Base-by-base conservation (phyloP, 805 yeast species). In the Cyberlindnera petersonii region DNA sequence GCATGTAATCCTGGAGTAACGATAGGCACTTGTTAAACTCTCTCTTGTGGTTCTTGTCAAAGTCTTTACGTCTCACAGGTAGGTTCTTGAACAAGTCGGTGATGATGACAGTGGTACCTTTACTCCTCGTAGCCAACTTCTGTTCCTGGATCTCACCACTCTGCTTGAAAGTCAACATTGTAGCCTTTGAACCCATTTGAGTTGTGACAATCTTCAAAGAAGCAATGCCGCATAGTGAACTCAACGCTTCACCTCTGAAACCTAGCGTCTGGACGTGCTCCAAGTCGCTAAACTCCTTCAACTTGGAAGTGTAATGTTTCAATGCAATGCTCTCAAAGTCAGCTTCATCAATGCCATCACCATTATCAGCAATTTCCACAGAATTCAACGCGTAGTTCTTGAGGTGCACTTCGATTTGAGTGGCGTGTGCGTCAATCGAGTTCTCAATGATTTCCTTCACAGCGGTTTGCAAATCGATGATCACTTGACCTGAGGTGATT, bases 401-500 rank as follows among this genome's bases (percentile, higher is more conserved):
- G 51, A 91, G 77, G 2, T 65, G 64, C 13, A 91, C 64, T 34
- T 86, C 94, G 22, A 93, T 68, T 37, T 74, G 75, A 0, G 74
- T 68, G 9, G 93, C 74, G 17, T 70, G 60, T 0, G 97, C 93
- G 63, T 93, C 98, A 6, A 91, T 64, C 22, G 93, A 66, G 57
- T 91, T 91, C 53, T 91, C 98, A 3, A 93, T 69, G 2, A 89
- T 63, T 58, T 91, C 98, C 56, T 91, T 91, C 22, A 83, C 79
- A 0, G 86, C 83, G 0, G 91, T 77, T 0, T 76, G 68, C 30
- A 93, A 61, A 50, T 86, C 95, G 5, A 80, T 74, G 10, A 93
- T 84, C 11, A 93, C 98, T 59, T 93, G 98, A 0, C 96, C 96
- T 0, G 97, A 86, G 0, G 96, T 87, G 41, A 91, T 77, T 43